Evolutionary conservation across 2,329 filamentous ascomycete species (phyloP).

Genomic region (Venturia nashicola): DNA sequence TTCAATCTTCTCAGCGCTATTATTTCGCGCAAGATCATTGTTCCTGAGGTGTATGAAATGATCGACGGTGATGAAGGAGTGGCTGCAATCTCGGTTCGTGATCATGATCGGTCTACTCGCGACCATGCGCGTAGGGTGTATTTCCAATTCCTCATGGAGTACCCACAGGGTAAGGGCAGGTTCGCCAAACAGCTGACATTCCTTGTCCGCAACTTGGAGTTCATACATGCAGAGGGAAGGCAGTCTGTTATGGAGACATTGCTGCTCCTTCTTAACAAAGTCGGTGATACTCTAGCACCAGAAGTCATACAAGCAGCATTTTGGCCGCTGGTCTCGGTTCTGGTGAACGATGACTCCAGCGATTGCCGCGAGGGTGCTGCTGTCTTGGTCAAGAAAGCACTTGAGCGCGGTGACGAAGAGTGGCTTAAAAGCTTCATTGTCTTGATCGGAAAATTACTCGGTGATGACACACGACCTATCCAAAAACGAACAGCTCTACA

Average conservation of each 20-base stretch:
- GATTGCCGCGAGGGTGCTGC: slow-evolving; percentile 76
- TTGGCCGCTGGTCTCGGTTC: slow-evolving; percentile 69
- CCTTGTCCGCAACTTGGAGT: slow-evolving; percentile 80
- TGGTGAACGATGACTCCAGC: slow-evolving; percentile 78
- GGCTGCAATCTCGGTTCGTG: slow-evolving; percentile 87
- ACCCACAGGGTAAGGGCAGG: slow-evolving; percentile 79
- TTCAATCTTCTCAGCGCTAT: slow-evolving; percentile 90
- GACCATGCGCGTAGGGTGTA: slow-evolving; percentile 82
- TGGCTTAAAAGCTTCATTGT: slow-evolving; percentile 57
- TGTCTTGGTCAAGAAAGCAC: slow-evolving; percentile 67
- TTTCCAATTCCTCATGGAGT: slow-evolving; percentile 88
- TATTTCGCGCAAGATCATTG: slow-evolving; percentile 72
- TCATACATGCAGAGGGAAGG: slow-evolving; percentile 76
- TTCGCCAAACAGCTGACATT: slow-evolving; percentile 86
- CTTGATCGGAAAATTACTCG: slow-evolving; percentile 63
- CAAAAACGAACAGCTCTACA: slow-evolving; percentile 66
- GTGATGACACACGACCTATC: slow-evolving; percentile 48
- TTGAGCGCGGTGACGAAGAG: slow-evolving; percentile 64
- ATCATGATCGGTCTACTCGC: slow-evolving; percentile 77
- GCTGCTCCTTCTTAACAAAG: slow-evolving; percentile 74
- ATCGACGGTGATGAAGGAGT: slow-evolving; percentile 83
- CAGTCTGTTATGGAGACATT: slow-evolving; percentile 89
- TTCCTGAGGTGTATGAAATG: slow-evolving; percentile 79
- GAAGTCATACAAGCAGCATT: slow-evolving; percentile 75
- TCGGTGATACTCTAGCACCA: slow-evolving; percentile 68